These are phyloP conservation scores for Adiantum capillusveneris DNA, from an alignment of 75 land plant species.

Conservation along the genomic window DNA sequence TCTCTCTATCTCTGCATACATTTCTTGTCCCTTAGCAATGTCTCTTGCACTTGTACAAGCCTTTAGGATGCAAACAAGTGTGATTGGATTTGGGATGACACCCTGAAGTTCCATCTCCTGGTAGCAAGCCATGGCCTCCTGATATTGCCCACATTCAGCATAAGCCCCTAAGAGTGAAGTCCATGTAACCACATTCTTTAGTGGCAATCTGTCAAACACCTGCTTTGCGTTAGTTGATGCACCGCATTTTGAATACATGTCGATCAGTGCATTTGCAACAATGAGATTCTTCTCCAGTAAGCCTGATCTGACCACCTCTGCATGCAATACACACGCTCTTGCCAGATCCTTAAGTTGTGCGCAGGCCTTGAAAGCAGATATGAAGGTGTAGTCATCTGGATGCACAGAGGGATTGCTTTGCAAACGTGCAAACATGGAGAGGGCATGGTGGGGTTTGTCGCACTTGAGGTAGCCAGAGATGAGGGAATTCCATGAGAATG, in stretches of 20 bases:
- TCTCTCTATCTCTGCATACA: conserved; percentile 48
- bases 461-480: conserved; percentile 22
- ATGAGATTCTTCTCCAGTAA: conserved; percentile 13
- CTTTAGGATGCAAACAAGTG: conserved; percentile 44
- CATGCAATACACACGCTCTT: not conserved
- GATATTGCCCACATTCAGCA: conserved; percentile 13
- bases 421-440: conserved; percentile 13
- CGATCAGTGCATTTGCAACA: conserved; percentile 52
- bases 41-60: conserved; percentile 39
- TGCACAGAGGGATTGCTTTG: not conserved
- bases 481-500: conserved; percentile 25
- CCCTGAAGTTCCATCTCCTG: conserved; percentile 31
- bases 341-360: not conserved
- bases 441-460: not conserved
- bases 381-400: not conserved
- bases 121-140: conserved; percentile 37
- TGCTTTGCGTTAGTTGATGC: conserved; percentile 24
- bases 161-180: conserved; percentile 52
- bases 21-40: conserved; percentile 48
- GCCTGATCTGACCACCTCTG: not conserved
- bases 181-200: conserved; percentile 42
- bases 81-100: conserved; percentile 46
- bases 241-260: conserved; percentile 52
- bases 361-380: not conserved
- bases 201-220: conserved; percentile 25